A percentile compares a stretch with the other conserved stretches of the same genome.
These are phyloP conservation scores for Xylaria venustula DNA, from an alignment of 495 filamentous ascomycete species.

Conservation along the genomic window DNA sequence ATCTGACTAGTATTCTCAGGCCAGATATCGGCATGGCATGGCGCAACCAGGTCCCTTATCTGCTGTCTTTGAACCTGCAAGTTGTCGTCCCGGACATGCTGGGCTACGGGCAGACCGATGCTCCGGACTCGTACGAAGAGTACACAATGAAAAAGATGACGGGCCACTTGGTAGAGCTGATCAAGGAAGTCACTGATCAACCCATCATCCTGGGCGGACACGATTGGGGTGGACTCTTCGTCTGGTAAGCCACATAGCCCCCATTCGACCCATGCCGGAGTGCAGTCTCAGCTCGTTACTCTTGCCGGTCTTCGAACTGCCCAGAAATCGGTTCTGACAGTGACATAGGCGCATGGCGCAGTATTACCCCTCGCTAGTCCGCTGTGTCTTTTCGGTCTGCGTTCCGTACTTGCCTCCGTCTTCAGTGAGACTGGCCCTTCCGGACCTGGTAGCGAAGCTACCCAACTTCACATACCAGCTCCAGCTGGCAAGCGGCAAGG, in stretches of 20 bases:
- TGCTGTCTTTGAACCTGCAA: slow-evolving; percentile 64
- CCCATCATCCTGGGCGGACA: slow-evolving; percentile 70
- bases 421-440: slow-evolving; percentile 47
- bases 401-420: slow-evolving; percentile 64
- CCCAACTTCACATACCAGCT: slow-evolving; percentile 86
- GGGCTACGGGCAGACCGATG: slow-evolving; percentile 75
- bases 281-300: not conserved
- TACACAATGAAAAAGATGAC: slow-evolving; percentile 71
- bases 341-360: slow-evolving; percentile 54
- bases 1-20: slow-evolving; percentile 24
- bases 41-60: slow-evolving; percentile 79
- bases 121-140: slow-evolving; percentile 47
- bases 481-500: slow-evolving; percentile 64
- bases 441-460: slow-evolving; percentile 54
- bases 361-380: slow-evolving; percentile 69
- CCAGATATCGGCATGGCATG: slow-evolving; percentile 70
- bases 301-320: slow-evolving; percentile 34
- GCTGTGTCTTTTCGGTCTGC: slow-evolving; percentile 73
- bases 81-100: slow-evolving; percentile 79
- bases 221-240: slow-evolving; percentile 70
- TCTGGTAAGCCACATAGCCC: slow-evolving; percentile 34
- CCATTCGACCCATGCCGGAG: not conserved
- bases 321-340: not conserved
- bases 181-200: slow-evolving; percentile 35
- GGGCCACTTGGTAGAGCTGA: slow-evolving; percentile 66